Percentiles rank a stretch among this genome's conserved stretches.
Evolutionary conservation across 352 stramenopile species (phyloP).

Genomic region (Globisporangium uncinulatum): DNA sequence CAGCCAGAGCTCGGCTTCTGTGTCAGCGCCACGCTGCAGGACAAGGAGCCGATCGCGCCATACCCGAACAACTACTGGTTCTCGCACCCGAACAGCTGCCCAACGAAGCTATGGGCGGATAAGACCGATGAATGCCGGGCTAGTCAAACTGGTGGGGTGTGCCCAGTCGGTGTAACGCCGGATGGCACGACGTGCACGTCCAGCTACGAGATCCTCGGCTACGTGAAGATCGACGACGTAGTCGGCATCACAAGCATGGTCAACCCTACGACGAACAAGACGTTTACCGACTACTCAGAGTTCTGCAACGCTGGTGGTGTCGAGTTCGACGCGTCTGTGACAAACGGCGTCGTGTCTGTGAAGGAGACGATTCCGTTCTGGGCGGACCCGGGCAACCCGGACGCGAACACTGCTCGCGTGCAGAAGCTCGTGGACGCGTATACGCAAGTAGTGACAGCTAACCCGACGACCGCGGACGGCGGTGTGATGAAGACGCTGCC

Average conservation of each 20-base stretch:
- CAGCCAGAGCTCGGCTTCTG: conserved; percentile 41
- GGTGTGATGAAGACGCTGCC: conserved; percentile 45
- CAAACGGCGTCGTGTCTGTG: conserved; percentile 20
- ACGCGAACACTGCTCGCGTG: conserved; percentile 40
- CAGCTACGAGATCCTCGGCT: conserved; percentile 60
- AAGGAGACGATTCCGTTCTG: conserved; percentile 59
- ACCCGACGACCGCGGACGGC: conserved; percentile 26
- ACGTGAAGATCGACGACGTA: conserved; percentile 56
- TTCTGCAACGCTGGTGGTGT: conserved; percentile 50
- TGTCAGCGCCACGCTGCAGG: conserved; percentile 30
- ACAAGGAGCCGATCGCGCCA: conserved; percentile 48
- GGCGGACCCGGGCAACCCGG: conserved; percentile 34
- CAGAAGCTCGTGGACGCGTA: conserved; percentile 47
- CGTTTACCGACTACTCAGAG: conserved; percentile 44
- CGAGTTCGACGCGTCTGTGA: conserved; percentile 38
- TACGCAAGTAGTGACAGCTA: conserved; percentile 19
- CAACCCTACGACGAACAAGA: conserved; percentile 29
- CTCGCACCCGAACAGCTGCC: conserved; percentile 64
- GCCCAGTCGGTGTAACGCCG: conserved; percentile 34
- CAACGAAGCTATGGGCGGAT: conserved; percentile 23
- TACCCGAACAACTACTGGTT: too few species aligned
- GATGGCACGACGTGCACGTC: conserved; percentile 60
- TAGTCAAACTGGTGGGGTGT: conserved; percentile 38
- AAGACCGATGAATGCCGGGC: conserved; percentile 40
- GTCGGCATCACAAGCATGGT: conserved; percentile 62